Conservation (phyloP, 2,329 filamentous ascomycete species). For the Fusarium sororula region DNA sequence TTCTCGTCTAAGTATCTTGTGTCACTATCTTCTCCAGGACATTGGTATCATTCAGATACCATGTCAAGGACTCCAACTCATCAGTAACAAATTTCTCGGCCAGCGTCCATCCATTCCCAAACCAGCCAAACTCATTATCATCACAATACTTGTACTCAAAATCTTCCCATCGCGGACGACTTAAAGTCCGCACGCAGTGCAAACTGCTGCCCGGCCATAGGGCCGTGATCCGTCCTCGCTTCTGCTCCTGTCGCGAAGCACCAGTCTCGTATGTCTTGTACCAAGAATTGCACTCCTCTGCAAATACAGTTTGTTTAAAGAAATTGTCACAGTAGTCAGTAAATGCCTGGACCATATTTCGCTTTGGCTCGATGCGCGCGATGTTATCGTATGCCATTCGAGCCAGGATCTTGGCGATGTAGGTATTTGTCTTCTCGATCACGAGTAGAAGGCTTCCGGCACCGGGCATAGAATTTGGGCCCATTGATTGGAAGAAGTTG, state of each 20-base stretch:
- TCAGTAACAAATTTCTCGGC: slow-evolving; percentile 10
- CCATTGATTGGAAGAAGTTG: slow-evolving; percentile 18
- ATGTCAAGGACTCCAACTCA: slow-evolving; percentile 11
- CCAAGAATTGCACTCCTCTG: slow-evolving; percentile 19
- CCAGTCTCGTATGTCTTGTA: slow-evolving; percentile 12
- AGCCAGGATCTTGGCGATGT: background rate
- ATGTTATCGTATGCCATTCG: slow-evolving; percentile 15
- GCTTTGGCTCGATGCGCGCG: background rate
- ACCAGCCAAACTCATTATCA: slow-evolving; percentile 18
- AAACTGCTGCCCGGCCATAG: slow-evolving; percentile 14
- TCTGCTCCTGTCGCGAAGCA: slow-evolving; percentile 2
- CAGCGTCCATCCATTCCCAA: slow-evolving; percentile 13
- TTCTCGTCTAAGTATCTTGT: background rate
- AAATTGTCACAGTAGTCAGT: slow-evolving; percentile 1
- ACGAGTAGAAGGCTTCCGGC: background rate
- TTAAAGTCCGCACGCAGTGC: slow-evolving; percentile 4
- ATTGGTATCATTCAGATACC: slow-evolving; percentile 13
- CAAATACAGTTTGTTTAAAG: slow-evolving; percentile 4
- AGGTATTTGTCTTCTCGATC: slow-evolving; percentile 11
- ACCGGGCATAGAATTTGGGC: slow-evolving; percentile 2
- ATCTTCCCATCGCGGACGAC: slow-evolving; percentile 9
- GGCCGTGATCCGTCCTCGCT: background rate
- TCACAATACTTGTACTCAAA: slow-evolving; percentile 14
- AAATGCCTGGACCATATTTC: background rate
- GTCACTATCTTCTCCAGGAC: background rate